Evolutionary conservation across 257 asterid species (phyloP), one percentile per base, ranked within the genome.

Genomic region (Solanum gandarillasii): DNA sequence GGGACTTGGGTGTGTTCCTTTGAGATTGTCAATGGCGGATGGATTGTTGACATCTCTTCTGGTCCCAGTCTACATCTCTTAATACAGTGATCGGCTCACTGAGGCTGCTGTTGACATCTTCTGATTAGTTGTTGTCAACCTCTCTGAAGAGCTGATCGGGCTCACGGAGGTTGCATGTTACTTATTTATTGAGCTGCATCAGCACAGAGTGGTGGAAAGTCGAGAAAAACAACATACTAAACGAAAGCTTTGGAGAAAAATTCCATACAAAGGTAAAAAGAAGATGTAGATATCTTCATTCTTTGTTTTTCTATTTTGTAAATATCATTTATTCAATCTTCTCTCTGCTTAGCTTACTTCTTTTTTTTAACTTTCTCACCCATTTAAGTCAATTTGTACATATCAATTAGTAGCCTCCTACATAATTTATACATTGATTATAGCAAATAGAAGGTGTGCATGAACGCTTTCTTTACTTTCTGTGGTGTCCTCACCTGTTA

Each of bases 211-310:
- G 87, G 86, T 91, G 88, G 83, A 58, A 55, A 73, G 83, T 83
- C 83, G 86, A 87, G 90, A 90, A 76, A 81, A 90, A 86, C 84
- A 89, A 38, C 67, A 84, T 83, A 74, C 88, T 89, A 79, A 35
- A 89, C 29, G 91, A 95, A 92, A 95, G 95, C 94, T 89, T 90
- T 41, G 93, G 91, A 92, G 88, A 94, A 92, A 92, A 92, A 90
- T 90, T 93, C 88, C 90, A 90, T 94, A 76, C 90, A 90, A 90
- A 95, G 95, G 95, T 92, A 88, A 91, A 90, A 91, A 91, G 90
- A 88, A 90, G 70, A 36, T 94, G 98, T 95, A 93, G 89, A 95
- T 95, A 95, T 92, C 79, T 79, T 43, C 23, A 10, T 32, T 34
- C 8, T 76, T 81, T 79, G 35, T 48, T 39, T 41, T 70, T 43